Evolutionary conservation across 495 filamentous ascomycete genomes (phyloP).

Genomic region (Aspergillus wentii): DNA sequence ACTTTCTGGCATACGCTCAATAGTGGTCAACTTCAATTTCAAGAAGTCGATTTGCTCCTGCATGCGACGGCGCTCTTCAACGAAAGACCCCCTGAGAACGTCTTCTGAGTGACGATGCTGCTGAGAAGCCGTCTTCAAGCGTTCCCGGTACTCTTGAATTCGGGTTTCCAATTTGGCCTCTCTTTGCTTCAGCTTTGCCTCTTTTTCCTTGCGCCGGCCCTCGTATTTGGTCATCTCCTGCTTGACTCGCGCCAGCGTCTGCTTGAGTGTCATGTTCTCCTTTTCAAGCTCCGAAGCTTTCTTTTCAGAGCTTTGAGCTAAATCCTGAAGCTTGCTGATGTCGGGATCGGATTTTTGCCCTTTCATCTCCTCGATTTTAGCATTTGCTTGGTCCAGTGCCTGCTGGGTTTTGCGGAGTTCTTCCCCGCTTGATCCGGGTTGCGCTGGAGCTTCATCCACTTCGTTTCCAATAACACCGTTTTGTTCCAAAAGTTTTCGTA

Average conservation of each 20-base stretch:
- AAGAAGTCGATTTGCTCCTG: slow-evolving; percentile 29
- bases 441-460: slow-evolving; percentile 35
- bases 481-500: slow-evolving; percentile 50
- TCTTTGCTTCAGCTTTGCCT: slow-evolving; percentile 44
- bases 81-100: slow-evolving; percentile 23
- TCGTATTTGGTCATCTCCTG: slow-evolving; percentile 50
- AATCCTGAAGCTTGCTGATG: slow-evolving; percentile 45
- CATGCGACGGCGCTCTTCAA: slow-evolving; percentile 33
- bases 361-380: slow-evolving; percentile 59
- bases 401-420: slow-evolving; percentile 37
- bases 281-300: slow-evolving; percentile 58
- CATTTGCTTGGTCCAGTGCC: slow-evolving; percentile 51
- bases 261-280: slow-evolving; percentile 48
- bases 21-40: slow-evolving; percentile 21
- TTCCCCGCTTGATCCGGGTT: slow-evolving; percentile 39
- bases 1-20: slow-evolving; percentile 22
- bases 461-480: slow-evolving; percentile 39
- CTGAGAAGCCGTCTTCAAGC: slow-evolving; percentile 28
- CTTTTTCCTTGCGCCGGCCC: slow-evolving; percentile 46
- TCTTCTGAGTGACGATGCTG: slow-evolving; percentile 37
- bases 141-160: slow-evolving; percentile 41
- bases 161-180: slow-evolving; percentile 42
- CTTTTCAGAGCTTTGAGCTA: slow-evolving; percentile 60
- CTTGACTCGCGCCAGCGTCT: slow-evolving; percentile 47
- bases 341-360: slow-evolving; percentile 41